Base-by-base conservation (phyloP, 257 asterid genomes). In the Catharanthus roseus region DNA sequence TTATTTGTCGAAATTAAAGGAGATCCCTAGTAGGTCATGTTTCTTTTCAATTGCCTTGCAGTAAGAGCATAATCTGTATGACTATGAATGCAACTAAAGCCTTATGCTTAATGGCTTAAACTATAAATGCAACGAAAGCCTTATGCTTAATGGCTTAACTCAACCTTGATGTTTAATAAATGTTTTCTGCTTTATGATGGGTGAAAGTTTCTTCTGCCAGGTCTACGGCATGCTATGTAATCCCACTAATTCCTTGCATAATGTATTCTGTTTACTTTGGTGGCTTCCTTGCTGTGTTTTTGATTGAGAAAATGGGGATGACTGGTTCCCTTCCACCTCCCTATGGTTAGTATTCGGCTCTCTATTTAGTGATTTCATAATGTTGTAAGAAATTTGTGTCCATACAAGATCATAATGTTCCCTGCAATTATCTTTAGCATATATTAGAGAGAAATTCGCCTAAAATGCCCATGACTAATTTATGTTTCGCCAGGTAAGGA, bases 241-340 rank as follows among this genome's bases (percentile, higher is more conserved):
- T 86, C 73, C 87, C 96, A 72, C 77, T 89, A 72, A 64, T 88
- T 64, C 99, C 99, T 75, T 85, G 96, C 85, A 34, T 91, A 68
- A 77, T 78, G 82, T 88, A 95, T 77, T 79, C 91, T 19, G 85
- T 85, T 70, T 95, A 91, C 85, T 91, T 89, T 75, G 99, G 99
- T 3, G 99, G 99, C 80, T 87, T 95, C 79, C 89, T 91, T 72
- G 86, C 75, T 51, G 72, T 72, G 55, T 95, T 95, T 82, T 50
- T 95, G 86, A 88, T 89, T n/a, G 99, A 95, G 90, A 95, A 95
- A 88, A 83, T 89, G 96, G 97, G 99, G 83, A 90, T 90, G 97
- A 68, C 84, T 49, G 99, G 97, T 84, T 86, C 99, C 47, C 84
- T 63, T 79, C 96, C 99, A 67, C 96, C 95, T 74, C 99, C 97